Conservation (phyloP, 148 eudicot genomes). For the Nyssa sinensis region DNA sequence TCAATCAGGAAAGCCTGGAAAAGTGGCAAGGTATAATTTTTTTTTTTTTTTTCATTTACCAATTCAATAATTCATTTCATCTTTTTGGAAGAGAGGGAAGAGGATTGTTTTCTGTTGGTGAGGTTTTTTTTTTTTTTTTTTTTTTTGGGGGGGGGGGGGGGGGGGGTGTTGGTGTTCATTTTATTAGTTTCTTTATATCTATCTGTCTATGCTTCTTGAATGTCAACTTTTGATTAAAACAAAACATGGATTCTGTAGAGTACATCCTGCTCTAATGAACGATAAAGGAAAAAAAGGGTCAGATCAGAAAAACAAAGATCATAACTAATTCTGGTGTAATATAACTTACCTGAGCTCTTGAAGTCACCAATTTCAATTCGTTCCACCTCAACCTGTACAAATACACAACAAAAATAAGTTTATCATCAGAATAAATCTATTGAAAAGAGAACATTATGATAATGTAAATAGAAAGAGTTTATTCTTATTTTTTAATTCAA, state of each 20-base stretch:
- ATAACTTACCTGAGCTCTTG: constrained; percentile 61
- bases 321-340: background rate
- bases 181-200: too few species aligned
- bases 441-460: background rate
- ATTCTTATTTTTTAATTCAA: background rate
- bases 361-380: constrained; percentile 69
- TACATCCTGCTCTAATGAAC: background rate
- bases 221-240: background rate
- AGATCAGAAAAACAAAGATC: background rate
- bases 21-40: background rate
- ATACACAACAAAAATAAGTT: constrained; percentile 1
- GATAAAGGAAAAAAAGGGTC: background rate
- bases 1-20: background rate
- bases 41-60: background rate
- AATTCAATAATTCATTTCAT: background rate
- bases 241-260: background rate
- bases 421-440: background rate
- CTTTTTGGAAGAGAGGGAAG: background rate
- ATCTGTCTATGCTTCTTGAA: background rate
- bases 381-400: constrained; percentile 81
- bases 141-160: too few species aligned
- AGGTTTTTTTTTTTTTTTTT: too few species aligned
- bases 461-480: background rate
- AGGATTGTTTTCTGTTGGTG: background rate
- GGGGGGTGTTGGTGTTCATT: too few species aligned